Evolutionary conservation across 306 rosid species (phyloP), one percentile per base, ranked within the genome.

Genomic region (Crotalaria pallida): DNA sequence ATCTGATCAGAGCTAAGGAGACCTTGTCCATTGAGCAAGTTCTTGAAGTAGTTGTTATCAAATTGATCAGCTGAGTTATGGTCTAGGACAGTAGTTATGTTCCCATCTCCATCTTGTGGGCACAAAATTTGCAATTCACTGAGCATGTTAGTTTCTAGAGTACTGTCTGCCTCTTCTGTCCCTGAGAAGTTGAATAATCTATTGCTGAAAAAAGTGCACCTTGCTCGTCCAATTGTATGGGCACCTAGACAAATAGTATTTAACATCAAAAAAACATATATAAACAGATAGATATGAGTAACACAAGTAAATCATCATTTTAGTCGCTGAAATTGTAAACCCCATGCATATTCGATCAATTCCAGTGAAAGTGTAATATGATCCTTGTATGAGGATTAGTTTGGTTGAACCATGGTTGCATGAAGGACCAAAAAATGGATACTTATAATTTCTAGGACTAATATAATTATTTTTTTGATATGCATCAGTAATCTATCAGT

Each of bases 171-270:
- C 6, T 62, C 18, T 12, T 81, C 87, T 16, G 84, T 80, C 7
- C 72, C 81, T 3, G 74, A 67, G 82, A 86, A 90, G 77, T 88
- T 75, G 92, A 84, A 86, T 36, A 91, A 57, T 60, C 96, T 84
- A 6, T 81, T 65, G 85, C 77, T 80, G 45, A 91, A 91, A 38
- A 73, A 57, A 5, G 69, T 43, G 31, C 97, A 91, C 68, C 77
- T 88, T 38, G 92, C 88, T 34, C 65, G 22, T 51, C 97, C 92
- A 57, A 88, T 75, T 2, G 97, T 91, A 52, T 91, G 97, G 3
- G 79, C 80, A 10, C 97, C 97, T 90, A 33, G 26, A 50, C 7
- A 33, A 21, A 55, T 23, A n/a, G n/a, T n/a, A 24, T 2, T 17
- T 77, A 17, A 38, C 31, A 55, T 38, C 44, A 38, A 10, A 0